Base-by-base conservation (phyloP, 2,329 filamentous ascomycete species). In the Penicillium sp. region DNA sequence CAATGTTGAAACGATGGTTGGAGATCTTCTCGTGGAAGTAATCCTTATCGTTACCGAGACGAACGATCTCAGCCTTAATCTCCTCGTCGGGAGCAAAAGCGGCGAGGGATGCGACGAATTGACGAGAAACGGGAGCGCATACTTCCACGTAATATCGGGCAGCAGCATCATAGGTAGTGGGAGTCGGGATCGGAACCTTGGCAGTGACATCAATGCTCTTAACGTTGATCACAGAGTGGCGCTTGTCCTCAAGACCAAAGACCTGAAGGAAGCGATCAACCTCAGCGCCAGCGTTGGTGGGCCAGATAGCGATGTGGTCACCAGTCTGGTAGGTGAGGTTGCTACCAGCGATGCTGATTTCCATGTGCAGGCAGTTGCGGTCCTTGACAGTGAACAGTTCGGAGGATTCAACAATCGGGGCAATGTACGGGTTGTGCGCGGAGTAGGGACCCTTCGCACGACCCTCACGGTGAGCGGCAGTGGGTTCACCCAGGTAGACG, bases 241-340 rank as follows among this genome's bases (percentile, higher is more conserved):
- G 83, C 77, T 95, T 95, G 22, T 83, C 78, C 41, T 77, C 74
- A 34, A 96, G 80, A 55, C 83, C 89, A 57, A 95, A 80, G 46
- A 93, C 80, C 61, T 84, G 79, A 57, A 99, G 76, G 74, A 99
- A 90, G 46, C 89, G 84, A 64, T 97, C 89, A 38, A 96, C 92
- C 71, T 97, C 92, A 57, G 82, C 84, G 50, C 93, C 93, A 50
- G 93, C 79, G 71, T 99, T 99, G 42, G 89, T 95, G 31, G 95
- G 93, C 95, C 95, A 99, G 63, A 99, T 75, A 35, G 93, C 93
- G 65, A 99, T 88, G 72, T 99, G 95, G 68, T 99, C 95, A 69
- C 93, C 93, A 44, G 93, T 99, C 63, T 95, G 89, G 77, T 99
- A 99, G 37, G 81, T 83, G 55, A 99, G 78, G 69, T 95, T 95